Evolutionary conservation across 1,139 yeast genomes (phyloP), one percentile per base, ranked within the genome.

Genomic region (Saccharomycopsis phalli): DNA sequence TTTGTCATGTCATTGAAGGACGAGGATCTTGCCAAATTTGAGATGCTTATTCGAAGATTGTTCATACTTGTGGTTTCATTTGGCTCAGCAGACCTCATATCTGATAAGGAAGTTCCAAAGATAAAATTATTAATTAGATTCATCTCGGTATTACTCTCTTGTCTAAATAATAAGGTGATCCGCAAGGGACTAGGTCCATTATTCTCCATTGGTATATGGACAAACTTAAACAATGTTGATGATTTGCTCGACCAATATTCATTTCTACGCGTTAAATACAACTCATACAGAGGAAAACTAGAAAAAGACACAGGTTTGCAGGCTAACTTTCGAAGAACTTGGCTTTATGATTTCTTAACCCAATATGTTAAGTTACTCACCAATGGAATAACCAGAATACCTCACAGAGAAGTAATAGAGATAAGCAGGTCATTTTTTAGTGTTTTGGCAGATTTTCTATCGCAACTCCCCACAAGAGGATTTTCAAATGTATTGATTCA

Each of bases 391-490:
- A 37, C 38, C 19, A 40, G 37, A 4, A 17, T 31, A 36, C 18
- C 23, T 26, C 10, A 3, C 25, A 4, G 23, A 18, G 23, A 38
- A 5, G 19, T 32, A 33, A 20, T 45, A 10, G 16, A 30, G 4
- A 46, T 40, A 37, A 33, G 37, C 30, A 42, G 46, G 4, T 36
- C 50, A 13, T 42, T 57, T 2, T 22, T 65, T 11, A 41, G 51
- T 18, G 45, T 68, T 17, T 37, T 68, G 16, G 48, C 56, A n/a
- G 42, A 51, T 10, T 46, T 65, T 1, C 41, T 69, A 5, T 61
- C 71, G 1, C 70, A 65, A 44, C 50, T 63, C 11, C 68, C 73
- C 0, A 62, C 74, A 1, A 55, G 76, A 43, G 49, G 62, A 34
- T 66, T 57, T 44, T 42, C 62, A 2, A 61, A 58, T 42, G 48